Conservation (phyloP, 2,329 filamentous ascomycete genomes). For the Penicillium nordicum region DNA sequence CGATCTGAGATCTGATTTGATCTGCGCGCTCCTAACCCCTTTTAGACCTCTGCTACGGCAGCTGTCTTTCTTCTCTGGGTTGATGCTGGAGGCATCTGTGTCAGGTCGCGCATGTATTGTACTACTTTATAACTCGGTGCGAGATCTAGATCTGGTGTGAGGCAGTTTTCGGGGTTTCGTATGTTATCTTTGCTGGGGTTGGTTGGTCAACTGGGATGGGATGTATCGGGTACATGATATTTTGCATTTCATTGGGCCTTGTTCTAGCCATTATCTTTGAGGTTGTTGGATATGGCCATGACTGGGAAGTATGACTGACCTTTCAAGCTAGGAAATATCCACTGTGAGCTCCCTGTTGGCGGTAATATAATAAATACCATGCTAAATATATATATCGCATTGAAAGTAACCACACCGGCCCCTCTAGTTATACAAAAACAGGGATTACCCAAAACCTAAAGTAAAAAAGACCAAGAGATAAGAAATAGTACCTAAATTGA, state of each 20-base stretch:
- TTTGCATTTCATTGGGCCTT: neutral
- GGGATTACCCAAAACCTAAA: neutral
- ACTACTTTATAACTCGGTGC: neutral
- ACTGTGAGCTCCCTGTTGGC: too few relatives aligned
- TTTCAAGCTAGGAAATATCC: neutral
- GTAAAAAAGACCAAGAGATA: neutral
- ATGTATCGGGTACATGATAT: neutral
- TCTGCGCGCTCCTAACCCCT: neutral
- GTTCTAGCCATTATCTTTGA: neutral
- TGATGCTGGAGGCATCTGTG: constrained; percentile 1
- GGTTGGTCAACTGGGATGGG: neutral
- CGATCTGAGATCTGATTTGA: neutral
- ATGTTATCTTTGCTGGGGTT: neutral
- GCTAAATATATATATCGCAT: neutral
- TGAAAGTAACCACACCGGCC: neutral
- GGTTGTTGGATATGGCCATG: neutral
- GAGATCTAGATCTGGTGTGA: constrained; percentile 2
- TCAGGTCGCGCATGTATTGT: neutral
- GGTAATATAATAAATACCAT: neutral
- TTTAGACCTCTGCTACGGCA: neutral
- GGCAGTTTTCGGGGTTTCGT: too few relatives aligned
- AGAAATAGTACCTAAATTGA: constrained; percentile 10
- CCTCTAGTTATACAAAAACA: neutral
- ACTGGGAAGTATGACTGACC: neutral
- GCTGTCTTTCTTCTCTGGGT: neutral